These are phyloP conservation scores for Fraxinus sp. DNA, from an alignment of 305 asterid species.

Conservation along the genomic window DNA sequence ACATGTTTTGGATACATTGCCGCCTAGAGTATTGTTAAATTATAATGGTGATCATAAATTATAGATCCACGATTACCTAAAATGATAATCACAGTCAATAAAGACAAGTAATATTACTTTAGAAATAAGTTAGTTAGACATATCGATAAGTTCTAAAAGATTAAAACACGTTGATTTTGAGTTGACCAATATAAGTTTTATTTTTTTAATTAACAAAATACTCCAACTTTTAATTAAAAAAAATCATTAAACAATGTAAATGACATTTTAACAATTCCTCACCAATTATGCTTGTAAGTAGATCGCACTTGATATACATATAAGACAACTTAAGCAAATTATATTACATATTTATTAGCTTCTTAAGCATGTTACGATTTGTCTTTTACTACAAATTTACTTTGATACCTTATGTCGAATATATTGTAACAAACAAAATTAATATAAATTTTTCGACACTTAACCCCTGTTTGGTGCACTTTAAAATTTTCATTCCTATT, in stretches of 20 bases:
- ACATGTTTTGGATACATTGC: not conserved
- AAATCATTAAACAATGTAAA: not conserved
- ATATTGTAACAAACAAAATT: not conserved
- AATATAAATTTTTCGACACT: not conserved
- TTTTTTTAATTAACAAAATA: too few species aligned
- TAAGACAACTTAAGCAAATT: not conserved
- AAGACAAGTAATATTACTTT: not conserved
- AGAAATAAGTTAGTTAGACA: too few species aligned
- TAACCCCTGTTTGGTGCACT: too few species aligned
- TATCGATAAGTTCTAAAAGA: too few species aligned
- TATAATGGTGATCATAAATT: not conserved
- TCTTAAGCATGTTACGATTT: too few species aligned
- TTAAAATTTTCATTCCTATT: too few species aligned
- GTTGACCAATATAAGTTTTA: not conserved
- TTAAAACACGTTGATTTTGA: not conserved
- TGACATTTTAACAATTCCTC: not conserved
- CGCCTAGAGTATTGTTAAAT: not conserved
- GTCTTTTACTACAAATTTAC: not conserved
- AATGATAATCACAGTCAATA: not conserved
- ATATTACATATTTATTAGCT: too few species aligned
- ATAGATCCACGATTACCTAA: not conserved
- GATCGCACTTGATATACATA: not conserved
- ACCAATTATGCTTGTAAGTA: not conserved
- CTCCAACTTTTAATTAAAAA: not conserved
- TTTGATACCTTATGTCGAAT: not conserved